Evolutionary conservation across 2,329 filamentous ascomycete genomes (phyloP).

Genomic region (Amphichorda felina): DNA sequence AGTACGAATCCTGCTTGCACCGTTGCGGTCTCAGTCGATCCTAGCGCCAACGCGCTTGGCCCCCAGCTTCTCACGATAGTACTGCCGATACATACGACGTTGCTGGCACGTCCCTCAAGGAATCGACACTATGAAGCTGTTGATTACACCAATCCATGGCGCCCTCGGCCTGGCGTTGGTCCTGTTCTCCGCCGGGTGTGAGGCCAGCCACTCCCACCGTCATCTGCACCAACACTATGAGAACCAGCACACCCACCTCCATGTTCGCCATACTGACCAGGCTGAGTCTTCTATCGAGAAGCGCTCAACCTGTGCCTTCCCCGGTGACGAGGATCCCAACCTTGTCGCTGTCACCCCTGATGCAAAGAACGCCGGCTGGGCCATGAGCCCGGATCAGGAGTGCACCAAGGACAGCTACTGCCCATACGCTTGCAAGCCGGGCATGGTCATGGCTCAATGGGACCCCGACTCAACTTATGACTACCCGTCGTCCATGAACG

Average conservation of each 20-base stretch:
- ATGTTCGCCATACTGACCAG: constrained; percentile 10
- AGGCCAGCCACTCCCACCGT: constrained; percentile 22
- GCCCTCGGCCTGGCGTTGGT: constrained; percentile 36
- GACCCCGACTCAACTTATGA: constrained; percentile 56
- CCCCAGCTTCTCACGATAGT: too few species aligned
- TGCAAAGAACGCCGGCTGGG: constrained; percentile 60
- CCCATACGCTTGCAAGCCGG: constrained; percentile 64
- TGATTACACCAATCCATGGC: constrained; percentile 28
- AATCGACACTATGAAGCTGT: constrained; percentile 36
- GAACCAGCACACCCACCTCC: constrained; percentile 20
- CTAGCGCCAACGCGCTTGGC: too few species aligned
- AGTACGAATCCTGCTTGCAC: too few species aligned
- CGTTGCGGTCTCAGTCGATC: too few species aligned
- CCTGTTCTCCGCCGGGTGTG: constrained; percentile 29
- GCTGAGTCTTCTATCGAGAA: constrained; percentile 29
- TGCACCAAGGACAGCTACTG: constrained; percentile 60
- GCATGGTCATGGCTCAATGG: constrained; percentile 72
- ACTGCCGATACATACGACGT: too few species aligned
- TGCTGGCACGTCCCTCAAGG: too few species aligned
- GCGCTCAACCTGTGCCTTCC: constrained; percentile 52
- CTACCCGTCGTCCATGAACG: constrained; percentile 64
- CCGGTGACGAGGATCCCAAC: constrained; percentile 43
- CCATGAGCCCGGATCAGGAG: constrained; percentile 62
- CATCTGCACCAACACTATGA: constrained; percentile 17
- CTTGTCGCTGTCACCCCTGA: constrained; percentile 56